These are phyloP conservation scores for Gracilariopsis chorda DNA, from an alignment of 23 red algal genomes.

Conservation along the genomic window DNA sequence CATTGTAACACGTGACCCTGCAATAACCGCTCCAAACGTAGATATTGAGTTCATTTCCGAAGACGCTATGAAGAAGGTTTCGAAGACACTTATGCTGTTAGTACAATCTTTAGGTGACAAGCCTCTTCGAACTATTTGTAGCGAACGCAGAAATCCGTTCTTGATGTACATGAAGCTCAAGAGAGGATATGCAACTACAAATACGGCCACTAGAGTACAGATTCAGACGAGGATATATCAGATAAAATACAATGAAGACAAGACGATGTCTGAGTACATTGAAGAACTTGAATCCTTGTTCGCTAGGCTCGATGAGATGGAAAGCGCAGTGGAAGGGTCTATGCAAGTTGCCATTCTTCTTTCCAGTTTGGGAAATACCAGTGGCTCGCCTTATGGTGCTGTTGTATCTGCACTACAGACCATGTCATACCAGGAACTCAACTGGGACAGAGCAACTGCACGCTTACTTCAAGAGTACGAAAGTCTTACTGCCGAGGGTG, in stretches of 20 bases:
- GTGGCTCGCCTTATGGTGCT: background rate
- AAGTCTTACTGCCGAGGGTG: no score
- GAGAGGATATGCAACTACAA: background rate
- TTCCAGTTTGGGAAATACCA: background rate
- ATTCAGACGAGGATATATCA: background rate
- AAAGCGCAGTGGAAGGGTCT: background rate
- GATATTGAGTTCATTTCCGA: no score
- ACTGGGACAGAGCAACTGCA: background rate
- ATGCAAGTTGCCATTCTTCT: conserved; percentile 14
- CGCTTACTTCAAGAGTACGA: background rate
- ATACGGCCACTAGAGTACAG: background rate
- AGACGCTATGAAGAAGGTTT: no score
- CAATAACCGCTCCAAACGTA: no score
- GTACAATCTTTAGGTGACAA: no score
- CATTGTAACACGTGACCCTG: no score
- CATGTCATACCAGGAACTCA: background rate
- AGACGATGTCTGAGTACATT: background rate
- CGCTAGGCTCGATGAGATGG: background rate
- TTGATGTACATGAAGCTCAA: no score
- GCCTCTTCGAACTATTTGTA: no score
- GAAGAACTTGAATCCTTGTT: background rate
- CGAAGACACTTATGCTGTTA: no score
- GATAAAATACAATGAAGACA: background rate
- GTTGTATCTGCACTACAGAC: background rate
- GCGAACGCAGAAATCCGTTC: no score